These are phyloP conservation scores for Penicillium tannophilum DNA, from an alignment of 495 filamentous ascomycete genomes.

Conservation along the genomic window DNA sequence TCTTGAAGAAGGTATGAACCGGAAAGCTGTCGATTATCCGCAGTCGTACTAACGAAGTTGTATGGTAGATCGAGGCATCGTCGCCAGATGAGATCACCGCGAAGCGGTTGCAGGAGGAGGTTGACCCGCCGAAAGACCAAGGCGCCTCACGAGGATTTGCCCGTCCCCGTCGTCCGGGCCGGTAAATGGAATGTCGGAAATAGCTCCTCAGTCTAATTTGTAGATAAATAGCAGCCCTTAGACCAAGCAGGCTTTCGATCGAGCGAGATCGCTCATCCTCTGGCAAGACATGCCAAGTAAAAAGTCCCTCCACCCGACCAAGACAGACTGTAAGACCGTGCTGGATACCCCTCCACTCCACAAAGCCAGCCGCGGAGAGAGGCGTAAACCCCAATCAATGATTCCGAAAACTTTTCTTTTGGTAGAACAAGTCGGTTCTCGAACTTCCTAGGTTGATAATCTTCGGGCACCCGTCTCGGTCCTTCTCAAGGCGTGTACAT, in stretches of 20 bases:
- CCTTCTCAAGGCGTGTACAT: constrained; percentile 95
- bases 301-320: not conserved
- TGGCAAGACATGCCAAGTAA: not conserved
- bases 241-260: constrained; percentile 1
- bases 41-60: constrained; percentile 12
- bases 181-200: constrained; percentile 31
- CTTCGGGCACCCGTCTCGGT: constrained; percentile 97
- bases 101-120: constrained; percentile 68
- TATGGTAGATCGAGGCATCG: constrained; percentile 61
- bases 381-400: constrained; percentile 45
- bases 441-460: constrained; percentile 98
- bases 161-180: constrained; percentile 86
- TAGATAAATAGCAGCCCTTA: constrained; percentile 5
- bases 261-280: not conserved
- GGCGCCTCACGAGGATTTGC: constrained; percentile 71
- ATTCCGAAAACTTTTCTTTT: constrained; percentile 76
- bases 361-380: constrained; percentile 19
- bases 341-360: constrained; percentile 8
- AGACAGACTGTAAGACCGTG: constrained; percentile 4
- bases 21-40: not conserved
- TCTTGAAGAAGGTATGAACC: constrained; percentile 68
- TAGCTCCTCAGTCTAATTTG: constrained; percentile 1
- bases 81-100: constrained; percentile 79
- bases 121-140: constrained; percentile 67
- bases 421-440: constrained; percentile 91